Conservation (phyloP, 805 yeast species). For the Candida krabiensis region DNA sequence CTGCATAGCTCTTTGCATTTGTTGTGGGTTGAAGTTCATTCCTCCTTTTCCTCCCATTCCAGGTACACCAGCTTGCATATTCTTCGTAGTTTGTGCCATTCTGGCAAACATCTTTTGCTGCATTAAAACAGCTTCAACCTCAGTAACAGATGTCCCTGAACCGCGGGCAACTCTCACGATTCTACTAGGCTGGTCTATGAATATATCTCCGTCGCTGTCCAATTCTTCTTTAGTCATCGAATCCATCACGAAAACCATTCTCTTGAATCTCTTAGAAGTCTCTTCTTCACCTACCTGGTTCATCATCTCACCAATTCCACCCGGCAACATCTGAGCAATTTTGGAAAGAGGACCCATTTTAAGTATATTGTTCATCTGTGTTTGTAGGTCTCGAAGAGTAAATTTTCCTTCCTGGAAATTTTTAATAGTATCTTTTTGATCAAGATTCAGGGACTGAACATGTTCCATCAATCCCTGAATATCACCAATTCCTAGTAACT, state of each 20-base stretch:
- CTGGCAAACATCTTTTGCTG: slow-evolving; percentile 94
- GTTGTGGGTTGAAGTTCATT: slow-evolving; percentile 30
- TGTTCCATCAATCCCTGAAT: slow-evolving; percentile 92
- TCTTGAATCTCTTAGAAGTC: slow-evolving; percentile 76
- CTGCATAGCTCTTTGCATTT: slow-evolving; percentile 50
- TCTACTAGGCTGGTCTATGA: slow-evolving; percentile 79
- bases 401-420: slow-evolving; percentile 94
- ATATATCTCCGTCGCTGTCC: slow-evolving; percentile 83
- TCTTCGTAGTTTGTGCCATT: slow-evolving; percentile 79
- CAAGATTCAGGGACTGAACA: slow-evolving; percentile 81
- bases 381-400: slow-evolving; percentile 86
- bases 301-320: slow-evolving; percentile 80
- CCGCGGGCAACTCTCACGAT: slow-evolving; percentile 91
- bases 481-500: slow-evolving; percentile 92
- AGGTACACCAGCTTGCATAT: slow-evolving; percentile 49
- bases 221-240: slow-evolving; percentile 93
- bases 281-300: slow-evolving; percentile 90
- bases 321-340: slow-evolving; percentile 94
- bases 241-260: slow-evolving; percentile 90
- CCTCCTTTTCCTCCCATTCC: slow-evolving; percentile 48
- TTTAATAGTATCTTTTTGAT: slow-evolving; percentile 87
- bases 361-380: slow-evolving; percentile 91
- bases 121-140: slow-evolving; percentile 86
- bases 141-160: slow-evolving; percentile 88
- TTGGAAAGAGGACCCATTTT: slow-evolving; percentile 97